Percentiles rank a stretch among this genome's conserved stretches.
phyloP scores from a whole-genome alignment of 208 protist genomes.

The Trypanosoma platydactyli region DNA sequence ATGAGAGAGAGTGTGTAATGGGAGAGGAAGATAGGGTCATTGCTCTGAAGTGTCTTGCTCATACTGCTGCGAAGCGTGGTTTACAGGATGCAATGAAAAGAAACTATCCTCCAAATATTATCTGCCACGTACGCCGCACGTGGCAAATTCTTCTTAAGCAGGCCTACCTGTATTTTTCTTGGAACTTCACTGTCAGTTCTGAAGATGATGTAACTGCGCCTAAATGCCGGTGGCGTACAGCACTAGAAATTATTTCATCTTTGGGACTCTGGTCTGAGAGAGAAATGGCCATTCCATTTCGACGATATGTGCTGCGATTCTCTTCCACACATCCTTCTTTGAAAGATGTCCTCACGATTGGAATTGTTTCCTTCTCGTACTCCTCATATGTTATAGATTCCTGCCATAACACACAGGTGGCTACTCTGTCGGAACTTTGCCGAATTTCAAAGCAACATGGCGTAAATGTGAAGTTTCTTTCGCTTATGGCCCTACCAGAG shows the following conservation, averaged over 20 bases:
- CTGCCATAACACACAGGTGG: slow-evolving; percentile 45
- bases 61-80: slow-evolving; percentile 45
- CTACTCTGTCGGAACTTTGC: slow-evolving; percentile 40
- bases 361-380: slow-evolving; percentile 66
- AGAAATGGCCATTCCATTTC: slow-evolving; percentile 62
- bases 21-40: slow-evolving; percentile 32
- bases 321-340: slow-evolving; percentile 30
- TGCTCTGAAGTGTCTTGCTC: slow-evolving; percentile 50
- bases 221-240: slow-evolving; percentile 31
- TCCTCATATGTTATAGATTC: slow-evolving; percentile 78
- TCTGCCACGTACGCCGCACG: slow-evolving; percentile 54
- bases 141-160: slow-evolving; percentile 62
- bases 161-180: slow-evolving; percentile 41
- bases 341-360: slow-evolving; percentile 56
- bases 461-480: slow-evolving; percentile 53
- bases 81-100: slow-evolving; percentile 15
- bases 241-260: slow-evolving; percentile 69
- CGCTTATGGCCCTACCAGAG: slow-evolving; percentile 34
- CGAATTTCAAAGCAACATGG: slow-evolving; percentile 48
- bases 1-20: slow-evolving; percentile 32
- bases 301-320: slow-evolving; percentile 60
- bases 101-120: slow-evolving; percentile 35
- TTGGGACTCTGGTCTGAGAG: slow-evolving; percentile 75
- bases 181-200: not conserved
- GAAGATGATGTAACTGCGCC: not conserved